These are phyloP conservation scores for Lactifluus pinguis DNA, from an alignment of 768 basidiomycete genomes.

Conservation along the genomic window DNA sequence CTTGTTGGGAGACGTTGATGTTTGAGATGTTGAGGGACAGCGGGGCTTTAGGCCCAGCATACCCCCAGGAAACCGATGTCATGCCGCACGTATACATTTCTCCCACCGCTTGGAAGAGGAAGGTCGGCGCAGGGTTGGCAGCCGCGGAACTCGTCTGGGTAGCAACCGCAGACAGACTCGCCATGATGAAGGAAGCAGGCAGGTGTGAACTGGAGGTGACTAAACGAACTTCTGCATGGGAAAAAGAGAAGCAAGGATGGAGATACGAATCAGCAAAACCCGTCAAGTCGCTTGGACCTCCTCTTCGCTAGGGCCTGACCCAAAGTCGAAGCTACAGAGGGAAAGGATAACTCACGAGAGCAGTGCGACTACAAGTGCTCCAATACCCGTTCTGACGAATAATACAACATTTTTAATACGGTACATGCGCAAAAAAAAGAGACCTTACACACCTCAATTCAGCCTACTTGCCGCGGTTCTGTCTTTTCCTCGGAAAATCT, in stretches of 20 bases:
- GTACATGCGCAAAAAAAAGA: not conserved
- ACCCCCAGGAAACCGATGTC: conserved; percentile 25
- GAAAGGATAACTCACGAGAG: not conserved
- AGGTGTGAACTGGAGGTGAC: not conserved
- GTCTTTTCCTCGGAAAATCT: not conserved
- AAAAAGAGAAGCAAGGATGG: not conserved
- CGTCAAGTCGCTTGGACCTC: not conserved
- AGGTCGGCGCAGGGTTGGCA: not conserved
- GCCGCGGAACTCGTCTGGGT: not conserved
- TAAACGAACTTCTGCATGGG: not conserved
- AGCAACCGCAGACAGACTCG: not conserved
- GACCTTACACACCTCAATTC: not conserved
- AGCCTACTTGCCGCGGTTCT: not conserved
- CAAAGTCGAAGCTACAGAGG: not conserved
- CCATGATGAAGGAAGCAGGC: conserved; percentile 1
- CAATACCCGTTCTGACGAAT: not conserved
- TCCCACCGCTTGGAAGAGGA: conserved; percentile 4
- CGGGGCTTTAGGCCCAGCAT: conserved; percentile 17
- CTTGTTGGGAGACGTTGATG: conserved; percentile 25
- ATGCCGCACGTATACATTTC: conserved; percentile 31
- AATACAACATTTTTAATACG: not conserved
- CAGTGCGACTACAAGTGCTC: not conserved
- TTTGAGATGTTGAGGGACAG: conserved; percentile 35
- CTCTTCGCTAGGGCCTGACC: not conserved
- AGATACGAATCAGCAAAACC: not conserved